These are phyloP conservation scores for Hemerocallis citrina DNA, from an alignment of 106 monocot genomes.

Conservation along the genomic window DNA sequence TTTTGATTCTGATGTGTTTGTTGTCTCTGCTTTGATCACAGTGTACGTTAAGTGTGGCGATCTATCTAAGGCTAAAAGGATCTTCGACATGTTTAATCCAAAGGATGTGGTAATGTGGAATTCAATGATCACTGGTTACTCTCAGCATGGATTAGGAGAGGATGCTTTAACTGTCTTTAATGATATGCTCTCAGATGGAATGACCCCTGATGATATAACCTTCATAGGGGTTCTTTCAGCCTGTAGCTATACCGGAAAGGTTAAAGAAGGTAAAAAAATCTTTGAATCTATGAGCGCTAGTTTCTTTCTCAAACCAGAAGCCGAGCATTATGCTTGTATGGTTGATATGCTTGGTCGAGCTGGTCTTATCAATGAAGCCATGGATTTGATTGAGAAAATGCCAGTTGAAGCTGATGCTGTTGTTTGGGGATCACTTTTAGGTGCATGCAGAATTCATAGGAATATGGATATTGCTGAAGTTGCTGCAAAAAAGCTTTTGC, in stretches of 20 bases:
- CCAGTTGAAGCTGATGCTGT: conserved; percentile 68
- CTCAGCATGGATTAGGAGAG: conserved; percentile 75
- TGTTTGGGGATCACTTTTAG: conserved; percentile 70
- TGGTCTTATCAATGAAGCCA: conserved; percentile 51
- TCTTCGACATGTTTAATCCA: conserved; percentile 36
- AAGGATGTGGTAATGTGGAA: conserved; percentile 81
- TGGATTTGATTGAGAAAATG: conserved; percentile 57
- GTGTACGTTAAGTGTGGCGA: conserved; percentile 72
- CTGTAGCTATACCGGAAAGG: conserved; percentile 62
- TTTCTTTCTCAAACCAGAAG: conserved; percentile 25
- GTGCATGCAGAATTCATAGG: conserved; percentile 62
- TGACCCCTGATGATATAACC: conserved; percentile 55
- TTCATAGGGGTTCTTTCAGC: conserved; percentile 68
- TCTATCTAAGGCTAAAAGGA: conserved; percentile 30
- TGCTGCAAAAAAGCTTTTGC: conserved; percentile 44
- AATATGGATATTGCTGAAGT: conserved; percentile 58
- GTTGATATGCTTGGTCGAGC: conserved; percentile 77
- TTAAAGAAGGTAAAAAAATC: conserved; percentile 48
- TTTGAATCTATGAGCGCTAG: conserved; percentile 50
- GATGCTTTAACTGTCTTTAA: conserved; percentile 47
- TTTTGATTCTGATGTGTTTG: conserved; percentile 45
- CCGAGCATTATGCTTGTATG: conserved; percentile 76
- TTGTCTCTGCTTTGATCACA: conserved; percentile 56
- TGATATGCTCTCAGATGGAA: conserved; percentile 25
- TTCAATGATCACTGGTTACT: conserved; percentile 73